phyloP scores from a whole-genome alignment of 2,329 filamentous ascomycete species.

The Plectosphaerella sp. region DNA sequence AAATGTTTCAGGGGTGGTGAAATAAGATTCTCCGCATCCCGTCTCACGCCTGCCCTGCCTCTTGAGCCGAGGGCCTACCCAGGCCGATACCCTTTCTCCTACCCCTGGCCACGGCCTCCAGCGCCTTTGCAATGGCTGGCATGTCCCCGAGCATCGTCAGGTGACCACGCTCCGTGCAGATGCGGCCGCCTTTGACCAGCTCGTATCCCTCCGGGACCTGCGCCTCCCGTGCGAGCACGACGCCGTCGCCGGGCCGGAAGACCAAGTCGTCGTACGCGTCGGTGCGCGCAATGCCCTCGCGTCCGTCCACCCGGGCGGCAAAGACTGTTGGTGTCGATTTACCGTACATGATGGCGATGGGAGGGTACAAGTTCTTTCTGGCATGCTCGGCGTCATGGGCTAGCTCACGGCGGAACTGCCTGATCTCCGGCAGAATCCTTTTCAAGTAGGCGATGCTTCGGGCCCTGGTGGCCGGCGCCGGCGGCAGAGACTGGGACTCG shows the following conservation, averaged over 20 bases:
- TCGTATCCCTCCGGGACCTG: constrained; percentile 81
- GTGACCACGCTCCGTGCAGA: constrained; percentile 81
- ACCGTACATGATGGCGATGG: constrained; percentile 77
- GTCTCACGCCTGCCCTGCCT: neutral
- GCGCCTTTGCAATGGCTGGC: constrained; percentile 70
- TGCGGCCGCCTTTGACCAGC: constrained; percentile 66
- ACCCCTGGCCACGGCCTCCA: constrained; percentile 64
- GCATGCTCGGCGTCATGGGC: constrained; percentile 56
- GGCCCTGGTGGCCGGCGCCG: constrained; percentile 45
- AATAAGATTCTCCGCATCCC: too few relatives aligned
- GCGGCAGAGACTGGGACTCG: constrained; percentile 15
- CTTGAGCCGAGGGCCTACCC: constrained; percentile 24
- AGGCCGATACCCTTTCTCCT: constrained; percentile 69
- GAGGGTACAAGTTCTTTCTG: constrained; percentile 71
- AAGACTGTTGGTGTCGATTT: constrained; percentile 84
- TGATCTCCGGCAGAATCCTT: constrained; percentile 67
- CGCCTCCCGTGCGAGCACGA: constrained; percentile 78
- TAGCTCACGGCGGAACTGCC: constrained; percentile 72
- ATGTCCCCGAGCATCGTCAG: constrained; percentile 83
- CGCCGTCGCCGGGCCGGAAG: constrained; percentile 84
- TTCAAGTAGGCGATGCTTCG: constrained; percentile 60
- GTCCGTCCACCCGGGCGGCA: constrained; percentile 68
- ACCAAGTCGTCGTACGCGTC: constrained; percentile 84
- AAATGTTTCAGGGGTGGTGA: too few relatives aligned
- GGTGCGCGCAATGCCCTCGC: constrained; percentile 68